Conservation (phyloP, 768 basidiomycete species). For the Lepiota venenata region DNA sequence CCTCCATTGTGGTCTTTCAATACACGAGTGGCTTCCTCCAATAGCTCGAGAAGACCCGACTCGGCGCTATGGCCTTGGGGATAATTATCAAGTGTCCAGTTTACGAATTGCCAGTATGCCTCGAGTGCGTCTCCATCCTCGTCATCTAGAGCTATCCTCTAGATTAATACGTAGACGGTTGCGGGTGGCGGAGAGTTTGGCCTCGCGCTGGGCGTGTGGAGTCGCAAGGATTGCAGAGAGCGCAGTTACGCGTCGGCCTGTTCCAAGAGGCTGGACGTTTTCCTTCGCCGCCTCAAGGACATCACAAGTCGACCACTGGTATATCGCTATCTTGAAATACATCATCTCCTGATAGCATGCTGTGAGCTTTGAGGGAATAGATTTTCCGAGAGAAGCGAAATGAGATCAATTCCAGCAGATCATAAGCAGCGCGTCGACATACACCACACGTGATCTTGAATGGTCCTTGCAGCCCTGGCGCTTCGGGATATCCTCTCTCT, state of each 20-base stretch:
- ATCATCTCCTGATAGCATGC: constrained; percentile 27
- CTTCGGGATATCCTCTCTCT: no score
- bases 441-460: no score
- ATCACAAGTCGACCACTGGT: constrained; percentile 73
- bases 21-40: constrained; percentile 88
- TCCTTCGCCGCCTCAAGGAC: constrained; percentile 82
- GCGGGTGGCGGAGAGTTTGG: constrained; percentile 61
- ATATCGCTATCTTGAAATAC: constrained; percentile 39
- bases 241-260: constrained; percentile 76
- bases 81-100: constrained; percentile 93
- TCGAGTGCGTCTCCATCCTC: constrained; percentile 83
- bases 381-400: no score
- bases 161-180: constrained; percentile 70
- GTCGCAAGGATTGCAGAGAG: constrained; percentile 72
- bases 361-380: not conserved
- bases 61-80: constrained; percentile 89
- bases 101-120: constrained; percentile 80
- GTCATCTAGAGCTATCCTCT: constrained; percentile 73
- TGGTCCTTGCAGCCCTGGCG: no score
- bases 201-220: constrained; percentile 74
- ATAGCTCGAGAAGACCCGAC: constrained; percentile 85
- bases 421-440: no score
- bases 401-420: no score
- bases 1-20: constrained; percentile 76
- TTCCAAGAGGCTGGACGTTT: constrained; percentile 80